Base-by-base conservation (phyloP, 2,329 filamentous ascomycete genomes). In the Colletotrichum sp. region DNA sequence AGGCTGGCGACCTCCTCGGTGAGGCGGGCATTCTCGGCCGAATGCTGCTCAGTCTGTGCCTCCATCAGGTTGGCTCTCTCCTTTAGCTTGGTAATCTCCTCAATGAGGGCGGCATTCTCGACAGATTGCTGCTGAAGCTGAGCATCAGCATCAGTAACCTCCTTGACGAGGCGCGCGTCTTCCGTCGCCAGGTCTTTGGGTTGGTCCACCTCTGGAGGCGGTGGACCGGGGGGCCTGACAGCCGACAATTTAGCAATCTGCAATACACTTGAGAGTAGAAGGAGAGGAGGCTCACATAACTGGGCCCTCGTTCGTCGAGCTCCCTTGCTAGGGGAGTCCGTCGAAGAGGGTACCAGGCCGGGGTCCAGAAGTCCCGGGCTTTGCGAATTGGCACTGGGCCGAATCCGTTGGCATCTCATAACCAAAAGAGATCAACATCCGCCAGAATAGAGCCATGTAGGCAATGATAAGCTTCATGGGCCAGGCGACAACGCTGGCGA, bases 281-380 rank as follows among this genome's bases (percentile, higher is more conserved):
- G 16, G 59, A 13, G 34, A 21, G 32, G n/a, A 66, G 21, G 21
- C 72, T 74, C 61, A 74, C 72, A 72, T 74, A 72, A 67, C 68
- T 61, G 52, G 61, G 12, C 43, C 16, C 39, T 14, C 52, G 18
- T 18, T 26, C 48, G 52, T 39, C 32, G 12, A 18, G 52, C 65
- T 32, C 72, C 61, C 32, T n/a, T 55, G 28, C 72, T 74, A 74
- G 61, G 61, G 16, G 26, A 60, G 21, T 48, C 9, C 60, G 30
- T 24, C 55, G 26, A 26, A 60, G 68, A 34, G 26, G 13, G 13
- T 30, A 10, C 61, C 72, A 72, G 72, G 72, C 72, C 68, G 64
- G 72, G 72, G 64, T 64, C 68, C 72, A 72, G 61, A 36, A 57
- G 18, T 72, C 68, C 68, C 48, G 68, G 72, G 72, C 72, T 72